phyloP scores from a whole-genome alignment of 306 rosid species.

The Bauhinia variegata region DNA sequence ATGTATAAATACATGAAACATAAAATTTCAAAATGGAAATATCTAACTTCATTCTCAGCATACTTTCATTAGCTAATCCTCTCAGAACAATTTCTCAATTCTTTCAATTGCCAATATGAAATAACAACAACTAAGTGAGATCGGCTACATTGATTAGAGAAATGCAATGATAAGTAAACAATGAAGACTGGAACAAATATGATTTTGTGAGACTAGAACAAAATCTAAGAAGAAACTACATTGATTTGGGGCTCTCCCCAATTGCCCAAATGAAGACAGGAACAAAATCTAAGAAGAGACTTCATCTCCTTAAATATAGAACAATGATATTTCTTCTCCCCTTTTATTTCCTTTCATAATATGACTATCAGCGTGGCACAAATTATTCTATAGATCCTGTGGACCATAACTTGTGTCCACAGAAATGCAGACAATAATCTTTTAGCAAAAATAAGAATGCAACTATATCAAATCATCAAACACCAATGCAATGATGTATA shows the following conservation, averaged over 20 bases:
- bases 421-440: not conserved
- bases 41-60: constrained; percentile 26
- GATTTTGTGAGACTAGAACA: not conserved
- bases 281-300: constrained; percentile 3
- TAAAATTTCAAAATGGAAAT: constrained; percentile 12
- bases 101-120: not conserved
- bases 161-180: too few relatives aligned
- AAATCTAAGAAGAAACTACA: constrained; percentile 9
- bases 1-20: not conserved
- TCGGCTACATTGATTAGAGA: too few relatives aligned
- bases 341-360: not conserved
- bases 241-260: too few relatives aligned
- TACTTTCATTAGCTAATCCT: not conserved
- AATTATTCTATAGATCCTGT: not conserved
- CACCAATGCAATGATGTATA: not conserved
- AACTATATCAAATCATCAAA: not conserved
- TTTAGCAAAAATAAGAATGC: not conserved
- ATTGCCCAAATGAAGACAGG: too few relatives aligned
- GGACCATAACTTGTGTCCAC: not conserved
- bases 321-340: not conserved
- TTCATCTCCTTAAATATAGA: not conserved
- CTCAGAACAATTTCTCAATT: not conserved
- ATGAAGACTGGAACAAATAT: too few relatives aligned
- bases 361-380: not conserved
- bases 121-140: too few relatives aligned